A percentile compares a stretch with the other conserved stretches of the same genome.
phyloP scores from a whole-genome alignment of 805 yeast genomes.

The Schwanniomyces polymorphus region DNA sequence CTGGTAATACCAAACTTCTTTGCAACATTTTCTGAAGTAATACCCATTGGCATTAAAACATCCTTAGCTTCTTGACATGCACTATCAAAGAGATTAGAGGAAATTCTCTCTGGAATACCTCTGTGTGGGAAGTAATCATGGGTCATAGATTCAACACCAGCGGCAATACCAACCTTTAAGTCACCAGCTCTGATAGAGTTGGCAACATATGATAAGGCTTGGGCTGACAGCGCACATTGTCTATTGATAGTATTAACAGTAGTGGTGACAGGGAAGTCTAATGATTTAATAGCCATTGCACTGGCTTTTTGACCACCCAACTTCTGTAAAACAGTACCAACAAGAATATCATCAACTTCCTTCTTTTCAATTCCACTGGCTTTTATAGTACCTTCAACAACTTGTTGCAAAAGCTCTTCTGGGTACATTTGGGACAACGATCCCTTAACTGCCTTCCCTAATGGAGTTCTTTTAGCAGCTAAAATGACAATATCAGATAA shows the following conservation, averaged over 20 bases:
- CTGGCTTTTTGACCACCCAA: slow-evolving; percentile 39
- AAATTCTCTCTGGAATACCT: slow-evolving; percentile 34
- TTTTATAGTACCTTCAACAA: slow-evolving; percentile 26
- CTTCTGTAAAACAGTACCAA: slow-evolving; percentile 37
- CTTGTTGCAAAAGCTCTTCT: slow-evolving; percentile 31
- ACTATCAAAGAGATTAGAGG: slow-evolving; percentile 14
- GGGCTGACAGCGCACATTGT: slow-evolving; percentile 42
- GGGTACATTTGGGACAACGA: slow-evolving; percentile 35
- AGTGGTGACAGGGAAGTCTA: slow-evolving; percentile 32
- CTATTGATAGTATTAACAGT: slow-evolving; percentile 36
- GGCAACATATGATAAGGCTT: slow-evolving; percentile 33
- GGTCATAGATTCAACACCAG: slow-evolving; percentile 46
- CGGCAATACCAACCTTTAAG: slow-evolving; percentile 33
- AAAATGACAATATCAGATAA: slow-evolving; percentile 33
- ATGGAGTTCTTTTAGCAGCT: slow-evolving; percentile 35
- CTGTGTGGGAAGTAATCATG: slow-evolving; percentile 39
- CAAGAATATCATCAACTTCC: slow-evolving; percentile 32
- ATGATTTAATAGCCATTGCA: slow-evolving; percentile 32
- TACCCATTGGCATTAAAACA: slow-evolving; percentile 32
- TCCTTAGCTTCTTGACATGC: slow-evolving; percentile 23
- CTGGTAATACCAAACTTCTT: slow-evolving; percentile 20
- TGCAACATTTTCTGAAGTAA: slow-evolving; percentile 27
- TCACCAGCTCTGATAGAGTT: slow-evolving; percentile 29
- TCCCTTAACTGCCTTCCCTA: slow-evolving; percentile 36
- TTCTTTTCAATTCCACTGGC: slow-evolving; percentile 20